Conservation (phyloP, 768 basidiomycete genomes). For the Hemileccinum impolitum region DNA sequence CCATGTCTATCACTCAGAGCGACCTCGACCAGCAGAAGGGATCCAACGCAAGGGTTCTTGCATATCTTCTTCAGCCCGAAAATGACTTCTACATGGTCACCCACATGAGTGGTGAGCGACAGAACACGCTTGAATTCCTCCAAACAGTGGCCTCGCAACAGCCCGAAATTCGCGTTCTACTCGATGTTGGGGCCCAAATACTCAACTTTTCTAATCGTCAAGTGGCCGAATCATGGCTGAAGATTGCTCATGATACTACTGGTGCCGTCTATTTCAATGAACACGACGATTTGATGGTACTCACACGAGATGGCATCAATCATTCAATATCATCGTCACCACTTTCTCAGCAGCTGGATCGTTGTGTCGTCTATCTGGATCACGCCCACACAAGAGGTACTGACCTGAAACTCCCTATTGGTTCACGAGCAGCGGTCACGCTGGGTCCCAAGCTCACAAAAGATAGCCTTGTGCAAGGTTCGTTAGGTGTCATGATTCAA, state of each 20-base stretch:
- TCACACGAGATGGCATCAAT: constrained; percentile 33
- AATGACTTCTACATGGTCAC: constrained; percentile 33
- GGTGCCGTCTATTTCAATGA: constrained; percentile 42
- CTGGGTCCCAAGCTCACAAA: constrained; percentile 48
- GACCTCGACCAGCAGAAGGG: constrained; percentile 36
- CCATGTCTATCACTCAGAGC: constrained; percentile 7
- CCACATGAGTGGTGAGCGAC: constrained; percentile 26
- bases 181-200: constrained; percentile 55
- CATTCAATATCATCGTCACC: constrained; percentile 39
- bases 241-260: constrained; percentile 20
- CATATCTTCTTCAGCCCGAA: constrained; percentile 24
- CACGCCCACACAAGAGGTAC: constrained; percentile 39
- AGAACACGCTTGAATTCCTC: constrained; percentile 24
- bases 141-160: constrained; percentile 27
- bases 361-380: constrained; percentile 47
- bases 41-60: constrained; percentile 42
- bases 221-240: constrained; percentile 25
- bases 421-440: constrained; percentile 44
- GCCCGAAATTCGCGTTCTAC: constrained; percentile 40
- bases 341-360: constrained; percentile 36
- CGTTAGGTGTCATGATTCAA: constrained; percentile 1
- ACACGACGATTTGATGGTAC: constrained; percentile 32
- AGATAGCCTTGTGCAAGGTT: constrained; percentile 48
- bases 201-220: constrained; percentile 42
- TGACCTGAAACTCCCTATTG: constrained; percentile 43